These are phyloP conservation scores for Dipteronia dyeriana DNA, from an alignment of 345 rosid genomes.

Conservation along the genomic window DNA sequence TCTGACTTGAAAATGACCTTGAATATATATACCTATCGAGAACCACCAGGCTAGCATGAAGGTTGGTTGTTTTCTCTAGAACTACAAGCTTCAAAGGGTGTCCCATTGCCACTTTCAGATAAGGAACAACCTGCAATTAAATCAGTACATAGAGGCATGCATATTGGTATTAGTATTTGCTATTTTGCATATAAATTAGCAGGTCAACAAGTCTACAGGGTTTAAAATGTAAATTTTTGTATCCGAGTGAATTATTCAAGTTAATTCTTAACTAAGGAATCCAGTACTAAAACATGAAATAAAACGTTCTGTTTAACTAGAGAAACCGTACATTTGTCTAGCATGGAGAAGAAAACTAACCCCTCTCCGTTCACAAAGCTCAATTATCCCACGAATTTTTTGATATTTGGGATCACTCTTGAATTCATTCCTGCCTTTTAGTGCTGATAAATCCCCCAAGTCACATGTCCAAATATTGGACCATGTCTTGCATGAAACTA, in stretches of 20 bases:
- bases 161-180: too few relatives aligned
- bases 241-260: too few relatives aligned
- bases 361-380: constrained; percentile 37
- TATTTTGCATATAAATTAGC: too few relatives aligned
- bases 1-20: too few relatives aligned
- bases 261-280: too few relatives aligned
- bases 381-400: constrained; percentile 23
- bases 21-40: constrained; percentile 27
- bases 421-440: constrained; percentile 19
- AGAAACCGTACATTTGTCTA: too few relatives aligned
- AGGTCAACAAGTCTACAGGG: too few relatives aligned
- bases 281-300: too few relatives aligned
- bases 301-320: neutral
- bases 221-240: too few relatives aligned
- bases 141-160: neutral
- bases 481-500: constrained; percentile 38
- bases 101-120: constrained; percentile 37
- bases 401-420: constrained; percentile 28
- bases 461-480: constrained; percentile 33
- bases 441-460: constrained; percentile 27
- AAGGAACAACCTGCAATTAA: constrained; percentile 30
- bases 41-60: constrained; percentile 39
- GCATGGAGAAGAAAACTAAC: constrained; percentile 1
- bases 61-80: constrained; percentile 36
- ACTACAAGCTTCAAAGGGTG: constrained; percentile 37